Evolutionary conservation across 257 asterid genomes (phyloP).

Genomic region (Nicotiana knightiana): DNA sequence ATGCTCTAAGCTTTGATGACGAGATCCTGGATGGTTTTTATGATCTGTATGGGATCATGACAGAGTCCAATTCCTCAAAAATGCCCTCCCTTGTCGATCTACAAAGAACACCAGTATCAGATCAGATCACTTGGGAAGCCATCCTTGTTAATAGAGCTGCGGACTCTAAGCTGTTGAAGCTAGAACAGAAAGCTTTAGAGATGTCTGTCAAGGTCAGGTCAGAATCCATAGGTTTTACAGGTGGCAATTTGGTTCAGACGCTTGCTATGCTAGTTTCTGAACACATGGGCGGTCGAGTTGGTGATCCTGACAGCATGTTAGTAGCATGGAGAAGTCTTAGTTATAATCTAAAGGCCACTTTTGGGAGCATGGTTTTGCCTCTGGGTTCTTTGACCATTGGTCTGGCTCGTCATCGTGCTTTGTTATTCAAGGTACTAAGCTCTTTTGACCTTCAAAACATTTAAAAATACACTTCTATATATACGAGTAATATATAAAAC

Average conservation of each 20-base stretch:
- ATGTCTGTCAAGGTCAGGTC: constrained; percentile 47
- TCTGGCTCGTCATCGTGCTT: constrained; percentile 93
- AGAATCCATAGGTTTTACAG: constrained; percentile 30
- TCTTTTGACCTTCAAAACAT: constrained; percentile 12
- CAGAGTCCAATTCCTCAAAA: constrained; percentile 57
- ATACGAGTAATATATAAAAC: not conserved
- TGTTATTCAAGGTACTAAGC: constrained; percentile 73
- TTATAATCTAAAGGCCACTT: constrained; percentile 44
- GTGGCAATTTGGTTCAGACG: constrained; percentile 46
- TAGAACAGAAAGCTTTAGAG: constrained; percentile 70
- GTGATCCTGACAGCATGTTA: constrained; percentile 72
- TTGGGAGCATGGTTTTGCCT: constrained; percentile 92
- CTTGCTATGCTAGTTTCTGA: constrained; percentile 76
- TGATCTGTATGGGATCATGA: constrained; percentile 70
- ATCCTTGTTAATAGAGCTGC: constrained; percentile 69
- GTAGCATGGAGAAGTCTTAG: constrained; percentile 75
- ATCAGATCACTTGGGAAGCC: constrained; percentile 79
- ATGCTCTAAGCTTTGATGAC: constrained; percentile 91
- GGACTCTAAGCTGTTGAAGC: constrained; percentile 69
- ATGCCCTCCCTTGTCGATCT: constrained; percentile 92
- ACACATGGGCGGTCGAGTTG: constrained; percentile 93
- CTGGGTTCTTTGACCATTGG: constrained; percentile 85
- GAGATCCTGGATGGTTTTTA: constrained; percentile 93
- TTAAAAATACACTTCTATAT: not conserved
- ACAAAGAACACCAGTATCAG: constrained; percentile 71